Evolutionary conservation across 352 stramenopile species (phyloP), one percentile per base, ranked within the genome.

Genomic region (Aphanomyces astaci): DNA sequence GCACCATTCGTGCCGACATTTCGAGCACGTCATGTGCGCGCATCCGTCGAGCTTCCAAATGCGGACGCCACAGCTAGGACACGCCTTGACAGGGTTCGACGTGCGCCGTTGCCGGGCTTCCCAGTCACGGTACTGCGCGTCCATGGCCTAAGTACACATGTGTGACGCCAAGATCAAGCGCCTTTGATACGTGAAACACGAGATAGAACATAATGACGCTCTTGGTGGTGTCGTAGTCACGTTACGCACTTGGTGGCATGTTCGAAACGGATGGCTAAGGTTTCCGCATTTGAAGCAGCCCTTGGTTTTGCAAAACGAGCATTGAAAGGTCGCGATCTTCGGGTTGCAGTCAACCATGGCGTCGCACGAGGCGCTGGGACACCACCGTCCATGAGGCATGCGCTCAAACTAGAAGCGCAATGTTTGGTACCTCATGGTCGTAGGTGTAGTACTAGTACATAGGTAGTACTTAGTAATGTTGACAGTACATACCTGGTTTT

Each of bases 211-310:
- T 17, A 32, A 60, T 31, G 25, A 60, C 9, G 3, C 7, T 31
- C 19, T 30, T 32, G 0, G 7, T 25, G 46, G 54, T 13, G 27
- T 33, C 9, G 22, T 25, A 43, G 19, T 22, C 10, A 15, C 9
- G 30, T 11, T 17, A 27, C 24, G 22, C 49, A 63, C 54, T 31
- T 63, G 54, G 31, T 22, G 7, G 36, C 54, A 63, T 17, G 54
- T 63, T 45, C 36, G 54, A 30, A 63, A 63, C 19, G 54, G 54
- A 63, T 63, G 54, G 25, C 25, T 46, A 10, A 25, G 19, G 31
- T 63, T 63, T 30, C 54, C 54, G 31, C 54, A 63, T n/a, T 63
- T 63, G 54, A 43, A 63, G 30, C 54, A 63, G 36, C 54, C 54
- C 17, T 45, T 63, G 1, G 54, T 45, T 5, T 45, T 63, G 54